A percentile compares a stretch with the other conserved stretches of the same genome.
Conservation (phyloP, 305 asterid species). For the Nicotiana rustica region DNA sequence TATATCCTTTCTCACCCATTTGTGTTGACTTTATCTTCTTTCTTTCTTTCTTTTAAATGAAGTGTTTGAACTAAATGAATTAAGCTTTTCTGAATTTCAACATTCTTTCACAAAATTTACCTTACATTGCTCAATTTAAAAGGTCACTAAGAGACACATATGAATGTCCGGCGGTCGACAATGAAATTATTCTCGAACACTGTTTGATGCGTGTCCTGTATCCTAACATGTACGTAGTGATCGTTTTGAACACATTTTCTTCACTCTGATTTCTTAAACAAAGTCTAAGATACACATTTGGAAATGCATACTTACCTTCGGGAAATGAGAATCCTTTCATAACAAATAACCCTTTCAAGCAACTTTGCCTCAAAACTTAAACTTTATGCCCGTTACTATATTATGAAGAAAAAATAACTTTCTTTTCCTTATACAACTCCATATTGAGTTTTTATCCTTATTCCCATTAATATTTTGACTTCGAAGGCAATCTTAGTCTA, state of each 20-base stretch:
- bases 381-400: not conserved
- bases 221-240: too few relatives aligned
- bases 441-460: not conserved
- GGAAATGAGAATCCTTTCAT: not conserved
- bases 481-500: not conserved
- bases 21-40: too few relatives aligned
- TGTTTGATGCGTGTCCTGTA: too few relatives aligned
- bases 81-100: too few relatives aligned
- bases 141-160: too few relatives aligned
- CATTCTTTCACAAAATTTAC: too few relatives aligned
- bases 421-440: not conserved
- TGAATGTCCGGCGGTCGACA: too few relatives aligned
- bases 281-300: not conserved
- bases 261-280: not conserved
- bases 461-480: not conserved
- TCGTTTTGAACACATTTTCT: not conserved
- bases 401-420: not conserved
- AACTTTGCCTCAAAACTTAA: not conserved
- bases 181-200: too few relatives aligned
- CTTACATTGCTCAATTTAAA: too few relatives aligned
- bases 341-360: constrained; percentile 5
- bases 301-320: not conserved
- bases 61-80: too few relatives aligned
- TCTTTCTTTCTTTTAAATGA: too few relatives aligned
- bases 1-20: not conserved